Evolutionary conservation across 129 eudicot species (phyloP), one percentile per base, ranked within the genome.

Genomic region (Glebionis coronaria): DNA sequence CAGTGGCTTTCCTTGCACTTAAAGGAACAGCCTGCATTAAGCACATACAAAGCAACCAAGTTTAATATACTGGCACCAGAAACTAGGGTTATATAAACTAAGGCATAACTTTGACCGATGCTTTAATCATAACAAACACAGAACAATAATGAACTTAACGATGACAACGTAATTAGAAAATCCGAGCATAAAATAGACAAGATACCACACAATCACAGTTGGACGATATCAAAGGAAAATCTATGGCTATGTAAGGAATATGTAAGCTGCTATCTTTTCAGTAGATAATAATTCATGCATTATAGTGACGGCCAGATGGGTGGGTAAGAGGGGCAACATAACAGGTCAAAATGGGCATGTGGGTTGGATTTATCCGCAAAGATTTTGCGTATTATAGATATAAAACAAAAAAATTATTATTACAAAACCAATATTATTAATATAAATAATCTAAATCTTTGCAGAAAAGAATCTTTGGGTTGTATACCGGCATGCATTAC

Each of bases 21-120:
- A 88, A 95, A 47, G 96, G 95, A 69, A 93, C 96, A 21, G 98
- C 98, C 98, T 93, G 84, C 85, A 83, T 45, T 56, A 62, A 55
- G 28, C 46, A 44, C 11, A 72, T 50, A 51, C 69, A 29, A 21
- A 47, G 51, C n/a, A 56, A 46, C 31, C 21, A 55, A 38, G 35
- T 28, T 16, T 46, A 66, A 18, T 23, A 55, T 44, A 7, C 57
- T 8, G 21, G 65, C 35, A 78, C 47, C 3, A 38, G 14, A 69
- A 61, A 63, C 23, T 63, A n/a, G 46, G 28, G 29, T 70, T 38
- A 23, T 20, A 72, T 65, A 31, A 56, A 45, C 4, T 44, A 45
- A 11, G 45, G 11, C 16, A 29, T 67, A 68, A 42, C 31, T 28
- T 50, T 45, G 68, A 68, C 31, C 20, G 7, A 10, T 49, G 12